Percentiles rank a stretch among this genome's conserved stretches.
Conservation (phyloP, 1,284 basidiomycete genomes). For the Peniophora sp. region DNA sequence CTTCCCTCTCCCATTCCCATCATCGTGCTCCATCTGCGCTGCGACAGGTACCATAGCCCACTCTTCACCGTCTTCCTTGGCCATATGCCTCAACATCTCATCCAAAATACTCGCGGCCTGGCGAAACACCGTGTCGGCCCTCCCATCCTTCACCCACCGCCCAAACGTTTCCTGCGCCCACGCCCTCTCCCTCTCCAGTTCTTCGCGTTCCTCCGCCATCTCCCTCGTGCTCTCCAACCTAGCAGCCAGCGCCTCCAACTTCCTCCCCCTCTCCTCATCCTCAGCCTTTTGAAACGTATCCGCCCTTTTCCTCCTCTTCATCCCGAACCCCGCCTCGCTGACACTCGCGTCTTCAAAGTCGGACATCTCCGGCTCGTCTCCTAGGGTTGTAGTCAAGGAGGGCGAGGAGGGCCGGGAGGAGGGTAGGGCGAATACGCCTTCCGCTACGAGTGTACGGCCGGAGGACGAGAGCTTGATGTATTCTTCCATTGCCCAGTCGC, state of each 20-base stretch:
- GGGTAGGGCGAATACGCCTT: slow-evolving; percentile 12
- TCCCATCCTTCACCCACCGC: slow-evolving; percentile 8
- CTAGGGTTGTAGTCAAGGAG: neutral
- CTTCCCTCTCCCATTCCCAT: neutral
- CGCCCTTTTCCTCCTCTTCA: too few relatives aligned
- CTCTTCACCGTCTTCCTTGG: slow-evolving; percentile 12
- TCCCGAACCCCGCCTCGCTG: neutral
- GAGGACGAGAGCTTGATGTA: slow-evolving; percentile 11
- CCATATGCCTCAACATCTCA: slow-evolving; percentile 9
- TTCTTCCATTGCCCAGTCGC: slow-evolving; percentile 13
- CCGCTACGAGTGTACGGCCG: slow-evolving; percentile 10
- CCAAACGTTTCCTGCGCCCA: slow-evolving; percentile 12
- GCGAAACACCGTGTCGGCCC: slow-evolving; percentile 11
- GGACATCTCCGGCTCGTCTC: neutral
- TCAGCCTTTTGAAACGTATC: too few relatives aligned
- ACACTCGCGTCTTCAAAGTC: neutral
- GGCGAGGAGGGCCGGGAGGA: neutral
- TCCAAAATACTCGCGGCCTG: slow-evolving; percentile 10
- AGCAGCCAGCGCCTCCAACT: slow-evolving; percentile 9
- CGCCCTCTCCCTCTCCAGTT: slow-evolving; percentile 10
- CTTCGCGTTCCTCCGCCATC: slow-evolving; percentile 9
- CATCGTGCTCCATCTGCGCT: neutral
- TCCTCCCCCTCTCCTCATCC: slow-evolving; percentile 8
- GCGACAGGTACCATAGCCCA: slow-evolving; percentile 6
- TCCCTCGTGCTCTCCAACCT: slow-evolving; percentile 8